Conservation (phyloP, 495 filamentous ascomycete species). For the Aspergillus bridgeri region DNA sequence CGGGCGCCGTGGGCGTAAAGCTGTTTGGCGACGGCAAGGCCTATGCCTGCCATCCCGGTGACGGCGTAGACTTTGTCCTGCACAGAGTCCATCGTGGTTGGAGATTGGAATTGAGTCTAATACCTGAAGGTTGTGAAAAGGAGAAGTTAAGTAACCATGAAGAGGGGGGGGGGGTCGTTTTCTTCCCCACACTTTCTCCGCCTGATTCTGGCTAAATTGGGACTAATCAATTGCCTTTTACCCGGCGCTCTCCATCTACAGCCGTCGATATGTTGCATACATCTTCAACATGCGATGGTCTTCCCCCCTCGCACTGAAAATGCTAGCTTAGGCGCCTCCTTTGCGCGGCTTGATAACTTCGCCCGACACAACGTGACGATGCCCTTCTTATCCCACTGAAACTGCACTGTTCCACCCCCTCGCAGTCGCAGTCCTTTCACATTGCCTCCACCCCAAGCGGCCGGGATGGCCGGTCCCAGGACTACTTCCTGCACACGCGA, state of each 20-base stretch:
- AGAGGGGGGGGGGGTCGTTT: too few species aligned
- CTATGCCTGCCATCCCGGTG: too few species aligned
- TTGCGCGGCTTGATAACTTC: not conserved
- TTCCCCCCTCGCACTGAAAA: not conserved
- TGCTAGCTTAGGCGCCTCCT: not conserved
- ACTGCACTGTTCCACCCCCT: conserved; percentile 37
- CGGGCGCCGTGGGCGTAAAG: too few species aligned
- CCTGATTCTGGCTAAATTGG: too few species aligned
- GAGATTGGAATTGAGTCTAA: too few species aligned
- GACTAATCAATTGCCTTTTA: too few species aligned
- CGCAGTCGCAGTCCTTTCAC: conserved; percentile 36
- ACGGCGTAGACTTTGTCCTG: conserved; percentile 45
- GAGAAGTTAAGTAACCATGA: too few species aligned
- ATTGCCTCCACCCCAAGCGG: conserved; percentile 32
- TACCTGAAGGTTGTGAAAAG: too few species aligned
- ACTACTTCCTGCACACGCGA: conserved; percentile 23
- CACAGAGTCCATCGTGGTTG: conserved; percentile 32
- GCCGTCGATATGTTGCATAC: too few species aligned
- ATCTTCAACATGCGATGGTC: not conserved
- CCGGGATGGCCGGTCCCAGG: conserved; percentile 43
- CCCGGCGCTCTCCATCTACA: too few species aligned
- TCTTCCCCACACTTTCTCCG: conserved; percentile 10
- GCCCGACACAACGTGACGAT: conserved; percentile 1
- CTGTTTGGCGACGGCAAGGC: too few species aligned
- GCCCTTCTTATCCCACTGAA: conserved; percentile 37